Evolutionary conservation across 345 rosid genomes (phyloP).

Genomic region (Hibiscus trionum): DNA sequence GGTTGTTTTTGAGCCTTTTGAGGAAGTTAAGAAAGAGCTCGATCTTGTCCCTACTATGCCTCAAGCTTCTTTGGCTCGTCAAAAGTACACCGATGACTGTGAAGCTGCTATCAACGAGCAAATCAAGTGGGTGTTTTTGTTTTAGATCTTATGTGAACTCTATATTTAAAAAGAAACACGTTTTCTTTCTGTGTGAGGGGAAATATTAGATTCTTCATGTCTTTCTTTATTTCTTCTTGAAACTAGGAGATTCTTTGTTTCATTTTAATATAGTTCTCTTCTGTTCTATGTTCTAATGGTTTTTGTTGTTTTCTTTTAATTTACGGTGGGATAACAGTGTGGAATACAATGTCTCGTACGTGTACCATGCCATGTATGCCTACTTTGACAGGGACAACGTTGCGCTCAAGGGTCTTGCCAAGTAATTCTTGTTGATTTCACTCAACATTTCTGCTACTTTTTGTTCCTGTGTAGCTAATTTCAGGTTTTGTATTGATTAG

Average conservation of each 20-base stretch:
- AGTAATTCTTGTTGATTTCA: conserved; percentile 33
- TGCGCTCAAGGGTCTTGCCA: conserved; percentile 87
- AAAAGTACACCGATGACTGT: conserved; percentile 51
- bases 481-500: conserved; percentile 26
- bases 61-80: conserved; percentile 78
- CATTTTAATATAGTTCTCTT: neutral
- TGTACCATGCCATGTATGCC: conserved; percentile 83
- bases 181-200: no score
- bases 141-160: neutral
- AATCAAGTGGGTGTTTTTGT: conserved; percentile 52
- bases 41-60: conserved; percentile 69
- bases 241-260: neutral
- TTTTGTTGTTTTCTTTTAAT: neutral
- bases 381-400: conserved; percentile 88
- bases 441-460: no score
- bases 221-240: neutral
- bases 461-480: neutral
- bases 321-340: conserved; percentile 39
- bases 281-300: neutral
- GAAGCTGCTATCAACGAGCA: conserved; percentile 86
- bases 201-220: no score
- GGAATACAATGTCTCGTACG: conserved; percentile 83
- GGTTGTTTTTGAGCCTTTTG: conserved; percentile 82
- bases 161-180: neutral
- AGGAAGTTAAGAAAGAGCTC: conserved; percentile 91